Conservation (phyloP, 1,284 basidiomycete species). For the Psilocybe mexicana region DNA sequence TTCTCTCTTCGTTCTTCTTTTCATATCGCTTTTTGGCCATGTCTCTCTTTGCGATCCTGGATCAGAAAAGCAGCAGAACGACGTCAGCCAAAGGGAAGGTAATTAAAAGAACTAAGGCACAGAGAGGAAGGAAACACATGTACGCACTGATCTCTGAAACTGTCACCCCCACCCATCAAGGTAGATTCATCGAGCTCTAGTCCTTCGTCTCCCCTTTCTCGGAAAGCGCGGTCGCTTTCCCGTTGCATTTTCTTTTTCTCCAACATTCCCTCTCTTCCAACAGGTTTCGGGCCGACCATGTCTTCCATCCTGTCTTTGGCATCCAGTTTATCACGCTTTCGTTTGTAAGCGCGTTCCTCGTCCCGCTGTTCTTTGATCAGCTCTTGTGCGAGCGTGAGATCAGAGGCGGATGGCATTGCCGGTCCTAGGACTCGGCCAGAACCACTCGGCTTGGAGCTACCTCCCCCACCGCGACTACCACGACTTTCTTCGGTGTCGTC, state of each 20-base stretch:
- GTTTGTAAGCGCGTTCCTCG: conserved; percentile 53
- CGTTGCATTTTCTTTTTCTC: conserved; percentile 72
- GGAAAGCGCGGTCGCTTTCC: conserved; percentile 63
- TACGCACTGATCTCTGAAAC: conserved; percentile 68
- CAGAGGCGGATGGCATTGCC: conserved; percentile 63
- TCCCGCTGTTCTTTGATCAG: conserved; percentile 46
- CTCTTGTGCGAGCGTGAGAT: conserved; percentile 67
- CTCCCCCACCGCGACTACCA: conserved; percentile 23
- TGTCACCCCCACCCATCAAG: conserved; percentile 72
- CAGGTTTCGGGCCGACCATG: conserved; percentile 68
- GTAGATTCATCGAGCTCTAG: conserved; percentile 68
- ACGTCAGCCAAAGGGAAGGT: conserved; percentile 13
- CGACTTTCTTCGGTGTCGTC: conserved; percentile 5
- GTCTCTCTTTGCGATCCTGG: conserved; percentile 68
- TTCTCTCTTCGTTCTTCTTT: conserved; percentile 52
- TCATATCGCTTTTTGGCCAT: conserved; percentile 58
- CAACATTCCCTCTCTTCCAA: conserved; percentile 71
- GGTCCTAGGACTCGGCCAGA: conserved; percentile 56
- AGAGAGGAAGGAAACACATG: not conserved
- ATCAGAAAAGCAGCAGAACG: not conserved
- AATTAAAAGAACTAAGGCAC: conserved; percentile 2
- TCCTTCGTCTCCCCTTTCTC: conserved; percentile 73
- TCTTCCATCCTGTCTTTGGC: conserved; percentile 72
- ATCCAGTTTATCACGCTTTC: conserved; percentile 65
- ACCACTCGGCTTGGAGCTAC: conserved; percentile 22